Evolutionary conservation across 371 early-diverging fungal genomes (phyloP), one percentile per base, ranked within the genome.

Genomic region (Lichtheimia ramosa): DNA sequence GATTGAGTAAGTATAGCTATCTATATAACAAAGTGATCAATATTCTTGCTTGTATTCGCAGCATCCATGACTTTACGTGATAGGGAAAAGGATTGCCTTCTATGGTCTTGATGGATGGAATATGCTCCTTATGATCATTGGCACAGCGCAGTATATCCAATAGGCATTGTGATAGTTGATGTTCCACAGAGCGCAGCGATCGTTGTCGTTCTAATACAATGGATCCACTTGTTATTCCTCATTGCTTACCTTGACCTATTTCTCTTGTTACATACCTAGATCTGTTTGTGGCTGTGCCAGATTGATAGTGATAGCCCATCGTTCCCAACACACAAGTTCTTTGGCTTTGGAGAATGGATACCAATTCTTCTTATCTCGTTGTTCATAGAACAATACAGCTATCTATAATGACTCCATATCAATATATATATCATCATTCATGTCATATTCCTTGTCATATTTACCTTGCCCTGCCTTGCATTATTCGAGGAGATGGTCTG

Each of bases 251-350:
- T 23, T 10, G 48, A n/a, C n/a, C 62, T 5, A 5, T 34, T 34
- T 8, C 34, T 10, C 6, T 8, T 34, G 34, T 20, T 13, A 42
- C 46, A 18, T 83, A 85, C 90, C 88, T 72, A 84, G 78, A 48
- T 93, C 93, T 10, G 85, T 79, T 27, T 65, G 67, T 23, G 89
- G 79, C 40, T 82, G 74, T 48, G 79, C 69, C 24, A 87, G 63
- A 23, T 79, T 71, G n/a, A 95, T 65, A 13, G 83, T 81, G 20
- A 95, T 75, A 0, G 75, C 75, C 95, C 95, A 95, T 64, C 89
- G 88, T 73, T 95, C 96, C 96, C 96, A 96, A 64, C 93, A 89
- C 4, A 92, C 87, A 40, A 88, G 86, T 48, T 93, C 92, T 51
- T 93, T 89, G 8, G 91, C 75, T 51, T 84, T 92, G 8, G 73